Percentiles rank a stretch among this genome's conserved stretches.
phyloP scores from a whole-genome alignment of 768 basidiomycete species.

The Macrolepiota fuliginosa region DNA sequence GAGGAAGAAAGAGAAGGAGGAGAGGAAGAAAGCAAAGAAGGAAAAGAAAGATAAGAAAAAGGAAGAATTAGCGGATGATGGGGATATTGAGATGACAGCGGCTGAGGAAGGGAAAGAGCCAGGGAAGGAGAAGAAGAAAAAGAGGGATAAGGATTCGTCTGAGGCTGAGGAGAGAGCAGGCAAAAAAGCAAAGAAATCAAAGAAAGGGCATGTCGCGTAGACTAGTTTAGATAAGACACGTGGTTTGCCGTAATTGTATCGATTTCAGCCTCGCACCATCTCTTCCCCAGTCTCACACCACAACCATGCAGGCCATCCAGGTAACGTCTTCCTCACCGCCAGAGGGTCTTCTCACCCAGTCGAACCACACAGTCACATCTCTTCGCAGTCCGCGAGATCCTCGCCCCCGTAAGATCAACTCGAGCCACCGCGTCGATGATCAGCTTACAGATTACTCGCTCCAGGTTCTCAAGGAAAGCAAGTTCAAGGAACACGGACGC shows the following conservation, averaged over 20 bases:
- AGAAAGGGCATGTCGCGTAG: constrained; percentile 14
- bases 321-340: constrained; percentile 18
- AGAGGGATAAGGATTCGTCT: constrained; percentile 14
- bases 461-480: constrained; percentile 94
- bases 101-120: constrained; percentile 22
- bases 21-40: constrained; percentile 20
- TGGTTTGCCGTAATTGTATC: constrained; percentile 9
- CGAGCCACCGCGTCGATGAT: constrained; percentile 19
- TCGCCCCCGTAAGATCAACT: constrained; percentile 67
- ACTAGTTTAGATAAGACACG: constrained; percentile 9
- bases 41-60: constrained; percentile 24
- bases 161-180: constrained; percentile 12
- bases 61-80: constrained; percentile 15
- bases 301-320: constrained; percentile 41
- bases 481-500: constrained; percentile 98
- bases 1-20: constrained; percentile 31
- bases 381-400: constrained; percentile 92
- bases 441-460: constrained; percentile 27
- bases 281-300: constrained; percentile 16
- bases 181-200: constrained; percentile 2
- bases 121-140: constrained; percentile 19
- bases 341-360: neutral
- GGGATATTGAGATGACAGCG: constrained; percentile 9
- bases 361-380: constrained; percentile 69
- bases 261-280: constrained; percentile 15